These are phyloP conservation scores for Trypanosoma theileri DNA, from an alignment of 208 protist species.

Conservation along the genomic window DNA sequence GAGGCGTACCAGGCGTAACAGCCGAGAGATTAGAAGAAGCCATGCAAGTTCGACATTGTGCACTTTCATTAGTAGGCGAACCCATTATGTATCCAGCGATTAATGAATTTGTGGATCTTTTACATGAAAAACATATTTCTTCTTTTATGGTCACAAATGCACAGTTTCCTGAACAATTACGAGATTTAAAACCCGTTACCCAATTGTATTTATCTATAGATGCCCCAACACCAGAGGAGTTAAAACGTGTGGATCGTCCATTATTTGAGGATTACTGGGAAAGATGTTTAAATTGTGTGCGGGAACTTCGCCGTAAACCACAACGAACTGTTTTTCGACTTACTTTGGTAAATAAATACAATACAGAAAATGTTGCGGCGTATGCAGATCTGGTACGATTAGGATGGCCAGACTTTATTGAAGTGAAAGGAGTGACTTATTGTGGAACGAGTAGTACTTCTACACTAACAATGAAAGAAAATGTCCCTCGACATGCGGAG, in stretches of 20 bases:
- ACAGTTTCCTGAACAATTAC: constrained; percentile 89
- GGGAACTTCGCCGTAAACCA: constrained; percentile 73
- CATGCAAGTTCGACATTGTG: constrained; percentile 87
- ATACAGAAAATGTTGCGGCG: constrained; percentile 66
- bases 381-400: constrained; percentile 89
- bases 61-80: constrained; percentile 95
- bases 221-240: constrained; percentile 84
- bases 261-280: constrained; percentile 96
- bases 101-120: constrained; percentile 85
- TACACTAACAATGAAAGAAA: constrained; percentile 90
- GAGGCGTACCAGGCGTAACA: constrained; percentile 92
- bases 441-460: constrained; percentile 84
- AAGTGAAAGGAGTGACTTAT: constrained; percentile 95
- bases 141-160: constrained; percentile 96
- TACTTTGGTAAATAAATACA: constrained; percentile 95
- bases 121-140: constrained; percentile 87
- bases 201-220: constrained; percentile 96
- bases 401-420: constrained; percentile 94
- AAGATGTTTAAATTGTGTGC: constrained; percentile 88
- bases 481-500: constrained; percentile 94
- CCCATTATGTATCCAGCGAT: constrained; percentile 97
- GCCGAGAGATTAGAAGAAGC: constrained; percentile 82
- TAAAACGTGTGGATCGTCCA: constrained; percentile 91
- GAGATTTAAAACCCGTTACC: constrained; percentile 78
- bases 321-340: constrained; percentile 97